These are phyloP conservation scores for Podila epicladia DNA, from an alignment of 192 early-diverging fungal genomes.

Conservation along the genomic window DNA sequence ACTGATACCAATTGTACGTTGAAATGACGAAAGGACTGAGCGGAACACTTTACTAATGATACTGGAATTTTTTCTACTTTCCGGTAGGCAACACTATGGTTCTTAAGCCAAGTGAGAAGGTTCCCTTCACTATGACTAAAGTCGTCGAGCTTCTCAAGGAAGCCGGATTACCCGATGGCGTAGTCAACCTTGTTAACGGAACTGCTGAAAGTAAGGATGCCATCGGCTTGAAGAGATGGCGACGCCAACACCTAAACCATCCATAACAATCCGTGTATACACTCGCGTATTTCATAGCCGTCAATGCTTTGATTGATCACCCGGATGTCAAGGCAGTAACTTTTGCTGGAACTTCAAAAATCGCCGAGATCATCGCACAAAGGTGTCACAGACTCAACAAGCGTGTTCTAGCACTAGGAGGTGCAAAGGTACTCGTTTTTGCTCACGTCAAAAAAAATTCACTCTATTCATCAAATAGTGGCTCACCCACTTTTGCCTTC, in stretches of 20 bases:
- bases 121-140: constrained; percentile 74
- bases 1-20: no score
- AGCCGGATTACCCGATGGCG: constrained; percentile 71
- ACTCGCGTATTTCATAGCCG: constrained; percentile 22
- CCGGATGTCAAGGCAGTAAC: constrained; percentile 66
- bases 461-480: not conserved
- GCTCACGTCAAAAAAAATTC: not conserved
- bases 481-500: constrained; percentile 7
- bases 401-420: constrained; percentile 72
- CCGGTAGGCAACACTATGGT: constrained; percentile 64
- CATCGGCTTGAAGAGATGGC: not conserved
- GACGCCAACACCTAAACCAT: no score
- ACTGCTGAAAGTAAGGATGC: constrained; percentile 51
- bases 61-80: not conserved
- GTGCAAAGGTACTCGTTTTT: constrained; percentile 46
- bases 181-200: constrained; percentile 77
- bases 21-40: no score
- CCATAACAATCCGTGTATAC: no score
- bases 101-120: constrained; percentile 82
- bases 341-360: constrained; percentile 76
- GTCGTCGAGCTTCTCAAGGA: constrained; percentile 57
- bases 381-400: constrained; percentile 58
- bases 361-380: constrained; percentile 62
- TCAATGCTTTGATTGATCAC: constrained; percentile 63
- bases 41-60: no score